Percentiles rank a stretch among this genome's conserved stretches.
These are phyloP conservation scores for Salvia miltiorrhiza DNA, from an alignment of 257 asterid species.

Conservation along the genomic window DNA sequence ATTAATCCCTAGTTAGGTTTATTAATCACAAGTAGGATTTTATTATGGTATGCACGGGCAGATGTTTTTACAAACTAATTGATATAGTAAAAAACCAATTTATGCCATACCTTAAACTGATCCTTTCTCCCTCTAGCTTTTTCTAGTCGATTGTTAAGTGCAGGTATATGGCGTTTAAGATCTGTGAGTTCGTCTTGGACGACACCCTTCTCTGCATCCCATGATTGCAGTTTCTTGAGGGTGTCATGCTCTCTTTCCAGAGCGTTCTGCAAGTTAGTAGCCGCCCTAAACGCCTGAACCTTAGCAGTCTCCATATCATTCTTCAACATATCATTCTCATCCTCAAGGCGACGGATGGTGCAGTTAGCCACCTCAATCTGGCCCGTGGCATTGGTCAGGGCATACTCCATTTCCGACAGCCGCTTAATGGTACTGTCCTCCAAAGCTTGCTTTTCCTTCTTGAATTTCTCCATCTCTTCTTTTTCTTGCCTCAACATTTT, in stretches of 20 bases:
- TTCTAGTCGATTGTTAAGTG: constrained; percentile 29
- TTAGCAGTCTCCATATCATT: constrained; percentile 43
- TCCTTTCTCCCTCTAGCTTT: constrained; percentile 40
- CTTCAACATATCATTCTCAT: constrained; percentile 41
- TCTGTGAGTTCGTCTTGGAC: constrained; percentile 38
- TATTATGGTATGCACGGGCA: neutral
- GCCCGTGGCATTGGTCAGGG: constrained; percentile 42
- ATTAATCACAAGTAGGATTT: no score
- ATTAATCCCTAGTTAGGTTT: no score
- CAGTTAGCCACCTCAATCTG: constrained; percentile 44
- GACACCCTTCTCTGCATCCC: constrained; percentile 40
- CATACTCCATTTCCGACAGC: constrained; percentile 63
- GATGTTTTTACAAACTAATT: neutral
- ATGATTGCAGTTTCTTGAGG: constrained; percentile 42
- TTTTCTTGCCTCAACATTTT: constrained; percentile 68
- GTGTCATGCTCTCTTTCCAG: constrained; percentile 48
- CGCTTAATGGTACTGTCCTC: constrained; percentile 59
- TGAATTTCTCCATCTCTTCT: constrained; percentile 48
- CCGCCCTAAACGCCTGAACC: constrained; percentile 25
- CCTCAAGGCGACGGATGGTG: constrained; percentile 38
- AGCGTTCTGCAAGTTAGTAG: constrained; percentile 40
- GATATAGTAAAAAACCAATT: neutral
- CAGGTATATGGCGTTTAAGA: constrained; percentile 28
- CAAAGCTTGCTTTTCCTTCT: constrained; percentile 51
- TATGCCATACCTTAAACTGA: constrained; percentile 61